Evolutionary conservation across 306 rosid genomes (phyloP).

Genomic region (Malus asiatica): DNA sequence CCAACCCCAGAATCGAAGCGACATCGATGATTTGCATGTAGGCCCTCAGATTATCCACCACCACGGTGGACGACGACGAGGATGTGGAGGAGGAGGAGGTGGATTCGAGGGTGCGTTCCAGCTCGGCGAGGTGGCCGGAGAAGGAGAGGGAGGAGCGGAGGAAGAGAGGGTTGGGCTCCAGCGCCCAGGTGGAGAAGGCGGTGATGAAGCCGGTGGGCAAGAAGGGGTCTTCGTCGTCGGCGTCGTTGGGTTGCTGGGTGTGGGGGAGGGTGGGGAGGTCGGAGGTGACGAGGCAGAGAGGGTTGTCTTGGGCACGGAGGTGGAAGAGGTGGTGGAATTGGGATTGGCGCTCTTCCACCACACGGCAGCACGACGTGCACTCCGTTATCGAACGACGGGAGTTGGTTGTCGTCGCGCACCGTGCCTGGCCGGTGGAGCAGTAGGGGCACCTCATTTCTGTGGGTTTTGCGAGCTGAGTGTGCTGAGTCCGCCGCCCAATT

Average conservation of each 20-base stretch:
- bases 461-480: neutral
- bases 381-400: slow-evolving; percentile 65
- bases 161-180: slow-evolving; percentile 75
- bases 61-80: slow-evolving; percentile 56
- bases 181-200: slow-evolving; percentile 91
- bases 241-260: slow-evolving; percentile 5
- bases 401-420: slow-evolving; percentile 63
- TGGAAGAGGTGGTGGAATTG: slow-evolving; percentile 86
- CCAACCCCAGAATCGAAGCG: slow-evolving; percentile 79
- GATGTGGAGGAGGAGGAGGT: slow-evolving; percentile 36
- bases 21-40: slow-evolving; percentile 97
- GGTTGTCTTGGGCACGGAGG: slow-evolving; percentile 84
- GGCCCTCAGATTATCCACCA: slow-evolving; percentile 83
- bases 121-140: slow-evolving; percentile 96
- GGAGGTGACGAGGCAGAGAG: slow-evolving; percentile 84
- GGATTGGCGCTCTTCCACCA: slow-evolving; percentile 78
- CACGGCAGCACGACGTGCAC: slow-evolving; percentile 88
- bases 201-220: slow-evolving; percentile 92
- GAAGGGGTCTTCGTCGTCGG: slow-evolving; percentile 67
- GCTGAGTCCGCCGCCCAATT: neutral
- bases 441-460: slow-evolving; percentile 81
- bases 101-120: slow-evolving; percentile 75
- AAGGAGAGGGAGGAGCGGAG: slow-evolving; percentile 73
- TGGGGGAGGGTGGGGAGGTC: slow-evolving; percentile 55
- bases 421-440: slow-evolving; percentile 74